Conservation (phyloP, 2,329 filamentous ascomycete genomes). For the Colletotrichum nymphaeae region DNA sequence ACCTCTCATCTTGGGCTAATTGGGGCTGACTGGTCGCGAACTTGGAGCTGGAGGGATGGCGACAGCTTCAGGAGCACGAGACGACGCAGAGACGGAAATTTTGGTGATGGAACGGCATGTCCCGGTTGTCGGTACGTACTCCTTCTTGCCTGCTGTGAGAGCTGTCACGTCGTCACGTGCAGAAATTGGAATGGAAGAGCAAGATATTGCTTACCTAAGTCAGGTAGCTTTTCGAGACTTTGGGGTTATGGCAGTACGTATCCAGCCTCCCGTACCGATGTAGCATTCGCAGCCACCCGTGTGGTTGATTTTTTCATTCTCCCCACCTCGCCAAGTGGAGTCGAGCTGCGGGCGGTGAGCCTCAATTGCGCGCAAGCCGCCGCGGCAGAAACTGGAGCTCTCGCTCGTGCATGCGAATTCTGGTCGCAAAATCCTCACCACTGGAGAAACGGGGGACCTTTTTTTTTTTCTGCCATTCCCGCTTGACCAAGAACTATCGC, state of each 20-base stretch:
- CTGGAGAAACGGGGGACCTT: slow-evolving; percentile 15
- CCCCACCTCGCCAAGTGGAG: slow-evolving; percentile 26
- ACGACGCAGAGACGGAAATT: slow-evolving; percentile 33
- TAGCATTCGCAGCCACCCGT: slow-evolving; percentile 1
- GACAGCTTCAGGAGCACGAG: slow-evolving; percentile 33
- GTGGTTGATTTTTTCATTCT: slow-evolving; percentile 34
- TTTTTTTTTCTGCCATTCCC: slow-evolving; percentile 13
- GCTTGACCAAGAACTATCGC: slow-evolving; percentile 18
- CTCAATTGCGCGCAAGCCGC: slow-evolving; percentile 19
- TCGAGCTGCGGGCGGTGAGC: slow-evolving; percentile 32
- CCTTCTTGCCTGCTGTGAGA: neutral
- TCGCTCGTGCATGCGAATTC: slow-evolving; percentile 34
- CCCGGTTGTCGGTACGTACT: slow-evolving; percentile 28
- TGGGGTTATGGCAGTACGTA: neutral
- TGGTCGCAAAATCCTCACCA: slow-evolving; percentile 36
- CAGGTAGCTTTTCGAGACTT: too few species aligned
- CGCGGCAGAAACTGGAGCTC: slow-evolving; percentile 37
- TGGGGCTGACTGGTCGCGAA: slow-evolving; percentile 35
- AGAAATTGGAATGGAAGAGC: accelerated
- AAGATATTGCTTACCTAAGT: neutral
- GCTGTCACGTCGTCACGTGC: slow-evolving; percentile 23
- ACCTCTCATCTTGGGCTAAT: slow-evolving; percentile 56
- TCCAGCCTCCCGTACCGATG: neutral
- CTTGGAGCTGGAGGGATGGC: slow-evolving; percentile 19
- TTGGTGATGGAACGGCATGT: slow-evolving; percentile 35